These are phyloP conservation scores for Penicillium robsamsonii DNA, from an alignment of 495 filamentous ascomycete species.

Conservation along the genomic window DNA sequence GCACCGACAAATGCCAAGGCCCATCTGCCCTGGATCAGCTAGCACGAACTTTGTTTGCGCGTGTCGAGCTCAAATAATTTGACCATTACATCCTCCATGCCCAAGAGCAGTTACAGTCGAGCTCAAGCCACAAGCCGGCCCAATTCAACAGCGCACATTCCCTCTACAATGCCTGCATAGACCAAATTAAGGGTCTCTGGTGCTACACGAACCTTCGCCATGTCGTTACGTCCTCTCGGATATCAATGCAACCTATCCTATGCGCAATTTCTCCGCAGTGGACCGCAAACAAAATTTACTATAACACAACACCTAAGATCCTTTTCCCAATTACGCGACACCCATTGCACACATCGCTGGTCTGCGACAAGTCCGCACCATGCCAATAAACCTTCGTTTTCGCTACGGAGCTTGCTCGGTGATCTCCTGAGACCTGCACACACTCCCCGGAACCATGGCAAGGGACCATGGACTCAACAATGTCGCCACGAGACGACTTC, in stretches of 20 bases:
- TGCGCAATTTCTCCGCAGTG: background rate
- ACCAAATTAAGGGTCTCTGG: background rate
- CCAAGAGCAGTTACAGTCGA: background rate
- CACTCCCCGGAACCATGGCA: background rate
- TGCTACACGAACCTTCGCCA: conserved; percentile 1
- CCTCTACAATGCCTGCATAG: conserved; percentile 4
- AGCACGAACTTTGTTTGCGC: background rate
- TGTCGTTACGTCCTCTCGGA: conserved; percentile 8
- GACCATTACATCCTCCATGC: background rate
- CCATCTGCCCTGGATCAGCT: background rate
- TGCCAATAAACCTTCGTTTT: background rate
- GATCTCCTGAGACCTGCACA: background rate
- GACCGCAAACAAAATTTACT: background rate
- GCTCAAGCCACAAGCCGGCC: background rate
- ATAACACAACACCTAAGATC: background rate
- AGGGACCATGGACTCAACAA: background rate
- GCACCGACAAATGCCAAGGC: background rate
- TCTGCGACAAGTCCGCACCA: background rate
- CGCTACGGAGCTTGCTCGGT: background rate
- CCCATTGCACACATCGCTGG: background rate
- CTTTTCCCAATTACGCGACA: background rate
- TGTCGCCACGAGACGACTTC: background rate
- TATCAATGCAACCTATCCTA: conserved; percentile 1
- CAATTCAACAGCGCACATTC: background rate
- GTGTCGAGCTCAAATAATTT: background rate